A percentile compares a stretch with the other conserved stretches of the same genome.
These are phyloP conservation scores for Microthlaspi erraticum DNA, from an alignment of 345 rosid species.

Conservation along the genomic window DNA sequence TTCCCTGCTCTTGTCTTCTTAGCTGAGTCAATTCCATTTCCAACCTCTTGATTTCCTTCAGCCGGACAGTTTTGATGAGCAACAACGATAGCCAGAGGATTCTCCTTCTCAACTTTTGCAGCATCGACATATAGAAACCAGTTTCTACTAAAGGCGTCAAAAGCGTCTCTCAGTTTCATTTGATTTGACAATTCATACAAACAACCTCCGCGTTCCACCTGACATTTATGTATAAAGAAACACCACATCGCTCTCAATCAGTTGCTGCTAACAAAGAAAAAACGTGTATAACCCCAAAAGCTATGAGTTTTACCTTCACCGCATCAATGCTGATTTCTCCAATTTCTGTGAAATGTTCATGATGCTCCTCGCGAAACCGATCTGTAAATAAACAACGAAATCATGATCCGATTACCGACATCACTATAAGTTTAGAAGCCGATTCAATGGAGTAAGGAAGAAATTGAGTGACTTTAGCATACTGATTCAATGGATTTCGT, in stretches of 20 bases:
- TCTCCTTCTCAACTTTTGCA: conserved; percentile 23
- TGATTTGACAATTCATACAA: no score
- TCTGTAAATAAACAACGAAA: no score
- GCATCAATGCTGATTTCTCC: conserved; percentile 6
- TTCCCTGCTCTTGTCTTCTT: conserved; percentile 30
- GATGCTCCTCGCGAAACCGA: no score
- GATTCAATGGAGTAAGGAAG: no score
- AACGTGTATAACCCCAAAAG: neutral
- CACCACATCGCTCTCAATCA: no score
- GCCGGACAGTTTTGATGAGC: conserved; percentile 14
- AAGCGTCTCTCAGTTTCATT: conserved; percentile 53
- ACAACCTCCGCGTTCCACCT: no score
- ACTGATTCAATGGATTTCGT: neutral
- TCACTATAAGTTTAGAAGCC: no score
- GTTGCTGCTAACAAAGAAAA: neutral
- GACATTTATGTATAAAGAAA: neutral
- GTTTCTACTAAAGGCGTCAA: conserved; percentile 44
- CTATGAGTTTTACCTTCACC: conserved; percentile 16
- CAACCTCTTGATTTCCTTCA: conserved; percentile 30
- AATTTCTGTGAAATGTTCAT: no score
- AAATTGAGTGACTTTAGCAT: no score
- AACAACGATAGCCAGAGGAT: conserved; percentile 35
- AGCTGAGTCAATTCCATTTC: neutral
- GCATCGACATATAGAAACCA: conserved; percentile 67
- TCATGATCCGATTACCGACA: no score